phyloP scores from a whole-genome alignment of 2,329 filamentous ascomycete species.

The Ophiostoma pallidulum region DNA sequence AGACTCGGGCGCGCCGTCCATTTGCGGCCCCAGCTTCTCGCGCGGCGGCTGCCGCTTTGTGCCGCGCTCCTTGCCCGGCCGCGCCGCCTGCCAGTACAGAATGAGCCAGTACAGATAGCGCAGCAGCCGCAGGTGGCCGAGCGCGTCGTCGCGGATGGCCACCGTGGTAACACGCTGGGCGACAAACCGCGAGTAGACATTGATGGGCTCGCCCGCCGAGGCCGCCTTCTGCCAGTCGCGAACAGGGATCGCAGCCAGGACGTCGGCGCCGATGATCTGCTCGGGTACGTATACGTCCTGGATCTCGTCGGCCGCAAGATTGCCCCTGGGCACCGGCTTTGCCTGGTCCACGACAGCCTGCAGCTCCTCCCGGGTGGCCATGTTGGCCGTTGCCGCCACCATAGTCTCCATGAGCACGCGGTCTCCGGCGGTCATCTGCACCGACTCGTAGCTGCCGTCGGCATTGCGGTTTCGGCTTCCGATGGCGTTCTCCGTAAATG shows the following conservation, averaged over 20 bases:
- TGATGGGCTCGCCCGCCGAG: constrained; percentile 47
- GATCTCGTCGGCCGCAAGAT: constrained; percentile 55
- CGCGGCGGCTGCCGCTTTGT: constrained; percentile 46
- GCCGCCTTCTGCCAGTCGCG: constrained; percentile 64
- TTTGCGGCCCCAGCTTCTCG: constrained; percentile 49
- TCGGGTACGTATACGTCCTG: constrained; percentile 64
- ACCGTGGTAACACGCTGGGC: constrained; percentile 49
- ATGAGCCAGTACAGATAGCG: constrained; percentile 52
- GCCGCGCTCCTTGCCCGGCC: constrained; percentile 37
- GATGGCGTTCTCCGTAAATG: constrained; percentile 63
- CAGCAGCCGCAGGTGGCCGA: constrained; percentile 46
- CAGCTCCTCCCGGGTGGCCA: constrained; percentile 34
- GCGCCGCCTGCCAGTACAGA: constrained; percentile 40
- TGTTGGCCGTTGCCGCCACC: constrained; percentile 44
- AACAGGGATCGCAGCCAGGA: constrained; percentile 58
- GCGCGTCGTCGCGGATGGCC: constrained; percentile 43
- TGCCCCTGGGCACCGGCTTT: constrained; percentile 64
- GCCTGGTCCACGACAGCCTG: constrained; percentile 50
- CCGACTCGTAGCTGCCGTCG: constrained; percentile 32
- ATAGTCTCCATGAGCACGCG: constrained; percentile 55
- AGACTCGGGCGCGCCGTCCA: constrained; percentile 49
- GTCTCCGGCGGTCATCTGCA: constrained; percentile 32
- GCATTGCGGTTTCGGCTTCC: constrained; percentile 27
- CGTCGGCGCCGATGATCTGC: constrained; percentile 56
- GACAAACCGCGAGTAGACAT: constrained; percentile 53